phyloP scores from a whole-genome alignment of 805 yeast genomes.

The Lachancea quebecensis region DNA sequence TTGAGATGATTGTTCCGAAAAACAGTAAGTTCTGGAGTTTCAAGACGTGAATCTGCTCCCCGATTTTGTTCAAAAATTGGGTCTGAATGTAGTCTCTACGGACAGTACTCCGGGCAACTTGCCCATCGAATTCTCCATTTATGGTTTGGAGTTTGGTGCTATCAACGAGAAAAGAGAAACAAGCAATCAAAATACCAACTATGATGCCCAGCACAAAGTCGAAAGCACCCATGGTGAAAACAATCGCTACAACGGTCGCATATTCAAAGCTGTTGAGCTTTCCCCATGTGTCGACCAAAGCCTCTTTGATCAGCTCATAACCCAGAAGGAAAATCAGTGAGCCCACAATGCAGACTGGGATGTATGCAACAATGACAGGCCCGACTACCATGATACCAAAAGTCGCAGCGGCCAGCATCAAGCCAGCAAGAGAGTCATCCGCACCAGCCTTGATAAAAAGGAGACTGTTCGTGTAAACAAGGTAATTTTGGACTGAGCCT shows the following conservation, averaged over 20 bases:
- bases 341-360: conserved; percentile 95
- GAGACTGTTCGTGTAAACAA: conserved; percentile 91
- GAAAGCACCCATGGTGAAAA: conserved; percentile 90
- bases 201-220: conserved; percentile 92
- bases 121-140: conserved; percentile 77
- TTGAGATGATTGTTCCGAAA: conserved; percentile 91
- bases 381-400: conserved; percentile 77
- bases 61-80: conserved; percentile 75
- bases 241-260: conserved; percentile 73
- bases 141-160: conserved; percentile 82
- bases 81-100: conserved; percentile 85
- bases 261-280: conserved; percentile 73
- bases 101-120: conserved; percentile 85
- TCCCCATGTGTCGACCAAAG: conserved; percentile 78
- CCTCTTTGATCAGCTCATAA: conserved; percentile 81
- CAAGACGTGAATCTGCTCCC: conserved; percentile 82
- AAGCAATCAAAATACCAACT: conserved; percentile 85
- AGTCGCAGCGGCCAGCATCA: conserved; percentile 81
- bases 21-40: conserved; percentile 84
- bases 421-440: conserved; percentile 80
- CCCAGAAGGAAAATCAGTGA: conserved; percentile 85
- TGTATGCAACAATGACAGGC: conserved; percentile 85
- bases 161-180: conserved; percentile 90
- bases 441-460: conserved; percentile 93
- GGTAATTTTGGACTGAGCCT: conserved; percentile 90